phyloP scores from a whole-genome alignment of 1,139 yeast species.

The Kurtzmaniella quercitrusa region DNA sequence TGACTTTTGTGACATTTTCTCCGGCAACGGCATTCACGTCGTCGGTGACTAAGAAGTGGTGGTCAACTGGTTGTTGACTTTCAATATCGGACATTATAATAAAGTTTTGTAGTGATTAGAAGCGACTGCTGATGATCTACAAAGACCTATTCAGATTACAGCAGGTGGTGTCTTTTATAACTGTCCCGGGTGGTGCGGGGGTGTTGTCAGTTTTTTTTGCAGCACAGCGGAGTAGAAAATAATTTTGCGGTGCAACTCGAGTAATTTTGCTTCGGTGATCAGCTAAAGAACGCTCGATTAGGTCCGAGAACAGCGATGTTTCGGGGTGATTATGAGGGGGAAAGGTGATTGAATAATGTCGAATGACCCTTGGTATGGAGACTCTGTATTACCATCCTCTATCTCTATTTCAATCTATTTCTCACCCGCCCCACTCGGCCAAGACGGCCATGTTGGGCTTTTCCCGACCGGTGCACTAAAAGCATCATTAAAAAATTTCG shows the following conservation, averaged over 20 bases:
- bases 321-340: no score
- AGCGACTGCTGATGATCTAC: not conserved
- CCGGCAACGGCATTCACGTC: conserved; percentile 7
- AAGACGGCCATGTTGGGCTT: not conserved
- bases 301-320: not conserved
- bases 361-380: no score
- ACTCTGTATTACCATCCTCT: no score
- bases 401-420: no score
- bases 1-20: conserved; percentile 21
- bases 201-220: not conserved
- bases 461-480: not conserved
- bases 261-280: not conserved
- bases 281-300: not conserved
- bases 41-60: conserved; percentile 11
- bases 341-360: no score
- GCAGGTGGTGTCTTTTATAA: not conserved
- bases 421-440: not conserved
- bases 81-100: conserved; percentile 21
- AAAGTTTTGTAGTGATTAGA: not conserved
- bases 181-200: not conserved
- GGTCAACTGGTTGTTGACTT: conserved; percentile 25
- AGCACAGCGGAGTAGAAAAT: not conserved
- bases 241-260: not conserved
- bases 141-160: not conserved
- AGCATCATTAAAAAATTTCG: not conserved